Conservation (phyloP, 768 basidiomycete species). For the Leccinum boreale region DNA sequence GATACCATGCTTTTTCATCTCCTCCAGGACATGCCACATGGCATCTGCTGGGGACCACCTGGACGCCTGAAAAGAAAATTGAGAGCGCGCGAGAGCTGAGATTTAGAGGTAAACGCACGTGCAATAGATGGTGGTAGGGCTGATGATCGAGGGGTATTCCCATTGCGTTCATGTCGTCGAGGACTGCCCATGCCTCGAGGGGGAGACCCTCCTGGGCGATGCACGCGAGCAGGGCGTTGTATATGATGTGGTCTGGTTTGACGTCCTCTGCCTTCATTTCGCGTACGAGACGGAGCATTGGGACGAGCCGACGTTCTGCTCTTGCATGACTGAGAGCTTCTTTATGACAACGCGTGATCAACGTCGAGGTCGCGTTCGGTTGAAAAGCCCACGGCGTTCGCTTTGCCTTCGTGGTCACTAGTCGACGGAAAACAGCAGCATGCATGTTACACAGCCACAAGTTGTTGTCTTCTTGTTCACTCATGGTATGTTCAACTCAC, state of each 20-base stretch:
- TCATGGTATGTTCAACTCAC: too few species aligned
- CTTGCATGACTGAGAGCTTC: constrained; percentile 33
- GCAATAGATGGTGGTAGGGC: constrained; percentile 58
- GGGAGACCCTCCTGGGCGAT: constrained; percentile 41
- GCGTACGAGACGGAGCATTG: constrained; percentile 43
- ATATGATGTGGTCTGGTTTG: constrained; percentile 52
- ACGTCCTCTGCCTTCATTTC: constrained; percentile 58
- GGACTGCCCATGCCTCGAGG: constrained; percentile 58
- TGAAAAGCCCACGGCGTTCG: constrained; percentile 28
- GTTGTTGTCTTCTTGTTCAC: constrained; percentile 4
- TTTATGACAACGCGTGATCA: constrained; percentile 31
- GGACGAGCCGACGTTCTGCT: constrained; percentile 33
- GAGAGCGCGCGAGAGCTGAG: constrained; percentile 13
- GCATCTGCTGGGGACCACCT: constrained; percentile 35
- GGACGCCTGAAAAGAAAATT: constrained; percentile 42
- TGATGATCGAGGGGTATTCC: constrained; percentile 47
- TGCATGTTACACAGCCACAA: constrained; percentile 23
- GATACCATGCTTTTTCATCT: constrained; percentile 51
- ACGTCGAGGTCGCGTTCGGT: constrained; percentile 20
- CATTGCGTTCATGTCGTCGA: constrained; percentile 62
- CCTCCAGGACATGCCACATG: constrained; percentile 49
- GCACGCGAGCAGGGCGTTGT: constrained; percentile 54
- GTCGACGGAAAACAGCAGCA: not conserved
- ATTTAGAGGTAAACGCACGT: constrained; percentile 38
- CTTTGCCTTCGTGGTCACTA: not conserved